Evolutionary conservation across 2,329 filamentous ascomycete species (phyloP).

Genomic region (Colletotrichum sublineola): DNA sequence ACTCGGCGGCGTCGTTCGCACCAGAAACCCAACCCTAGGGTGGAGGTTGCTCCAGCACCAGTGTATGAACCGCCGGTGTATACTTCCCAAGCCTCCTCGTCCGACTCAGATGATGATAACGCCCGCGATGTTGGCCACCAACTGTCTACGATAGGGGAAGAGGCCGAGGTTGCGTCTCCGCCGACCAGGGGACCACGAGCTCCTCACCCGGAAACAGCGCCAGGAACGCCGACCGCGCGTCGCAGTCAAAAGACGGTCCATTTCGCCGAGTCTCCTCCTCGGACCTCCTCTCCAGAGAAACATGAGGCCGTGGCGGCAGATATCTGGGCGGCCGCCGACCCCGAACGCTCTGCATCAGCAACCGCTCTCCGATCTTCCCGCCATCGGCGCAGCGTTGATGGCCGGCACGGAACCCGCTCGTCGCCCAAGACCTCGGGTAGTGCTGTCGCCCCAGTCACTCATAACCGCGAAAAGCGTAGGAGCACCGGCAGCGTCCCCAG

Average conservation of each 20-base stretch:
- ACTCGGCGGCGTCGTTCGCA: conserved; percentile 28
- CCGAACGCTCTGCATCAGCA: background rate
- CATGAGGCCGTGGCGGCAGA: background rate
- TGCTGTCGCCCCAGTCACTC: background rate
- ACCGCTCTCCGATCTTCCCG: conserved; percentile 20
- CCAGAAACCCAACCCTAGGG: conserved; percentile 5
- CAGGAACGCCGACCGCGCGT: conserved; percentile 29
- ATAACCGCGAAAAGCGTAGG: conserved; percentile 31
- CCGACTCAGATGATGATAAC: conserved; percentile 11
- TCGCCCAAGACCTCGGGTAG: conserved; percentile 23
- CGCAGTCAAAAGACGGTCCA: conserved; percentile 41
- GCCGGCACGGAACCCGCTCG: conserved; percentile 5
- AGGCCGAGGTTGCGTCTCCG: background rate
- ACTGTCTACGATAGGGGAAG: conserved; percentile 25
- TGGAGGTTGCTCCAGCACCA: background rate
- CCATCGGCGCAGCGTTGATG: conserved; percentile 27
- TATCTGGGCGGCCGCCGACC: background rate
- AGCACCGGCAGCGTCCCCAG: conserved; percentile 16
- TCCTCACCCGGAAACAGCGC: background rate
- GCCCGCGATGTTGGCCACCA: background rate
- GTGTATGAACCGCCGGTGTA: background rate
- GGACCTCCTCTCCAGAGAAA: conserved; percentile 14
- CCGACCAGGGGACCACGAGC: background rate
- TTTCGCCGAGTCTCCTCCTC: conserved; percentile 34
- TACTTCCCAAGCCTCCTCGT: background rate